A percentile compares a stretch with the other conserved stretches of the same genome.
Evolutionary conservation across 208 protist species (phyloP).

Genomic region (Vickermania spadyakhi): DNA sequence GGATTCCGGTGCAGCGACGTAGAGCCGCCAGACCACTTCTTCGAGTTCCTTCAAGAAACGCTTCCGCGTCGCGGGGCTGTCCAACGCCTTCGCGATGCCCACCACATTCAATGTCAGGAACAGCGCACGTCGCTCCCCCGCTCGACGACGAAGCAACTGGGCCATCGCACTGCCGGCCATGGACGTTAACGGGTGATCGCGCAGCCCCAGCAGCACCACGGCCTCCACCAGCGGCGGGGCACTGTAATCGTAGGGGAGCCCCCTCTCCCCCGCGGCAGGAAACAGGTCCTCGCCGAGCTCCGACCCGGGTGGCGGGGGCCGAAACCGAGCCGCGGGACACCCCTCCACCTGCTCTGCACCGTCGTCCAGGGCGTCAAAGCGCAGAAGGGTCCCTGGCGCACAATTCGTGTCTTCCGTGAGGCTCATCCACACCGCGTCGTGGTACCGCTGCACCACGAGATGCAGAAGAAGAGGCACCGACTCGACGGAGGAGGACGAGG

Average conservation of each 20-base stretch:
- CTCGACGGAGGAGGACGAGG: background rate
- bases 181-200: slow-evolving; percentile 76
- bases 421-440: slow-evolving; percentile 52
- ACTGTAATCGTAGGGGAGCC: background rate
- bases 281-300: background rate
- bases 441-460: slow-evolving; percentile 52
- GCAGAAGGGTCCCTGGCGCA: slow-evolving; percentile 57
- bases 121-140: slow-evolving; percentile 41
- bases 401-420: slow-evolving; percentile 61
- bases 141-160: slow-evolving; percentile 25
- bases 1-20: background rate
- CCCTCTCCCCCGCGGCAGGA: background rate
- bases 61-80: background rate
- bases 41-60: background rate
- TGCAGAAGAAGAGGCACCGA: slow-evolving; percentile 16
- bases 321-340: too few relatives aligned
- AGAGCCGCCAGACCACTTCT: background rate
- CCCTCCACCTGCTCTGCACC: background rate
- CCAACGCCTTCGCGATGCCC: slow-evolving; percentile 34
- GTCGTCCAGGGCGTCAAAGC: slow-evolving; percentile 20
- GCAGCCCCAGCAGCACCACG: slow-evolving; percentile 51
- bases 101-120: slow-evolving; percentile 59
- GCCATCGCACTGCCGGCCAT: slow-evolving; percentile 44
- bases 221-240: slow-evolving; percentile 32
- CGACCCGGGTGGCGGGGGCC: background rate